Evolutionary conservation across 495 filamentous ascomycete species (phyloP).

Genomic region (Trichoderma orchidacearum): DNA sequence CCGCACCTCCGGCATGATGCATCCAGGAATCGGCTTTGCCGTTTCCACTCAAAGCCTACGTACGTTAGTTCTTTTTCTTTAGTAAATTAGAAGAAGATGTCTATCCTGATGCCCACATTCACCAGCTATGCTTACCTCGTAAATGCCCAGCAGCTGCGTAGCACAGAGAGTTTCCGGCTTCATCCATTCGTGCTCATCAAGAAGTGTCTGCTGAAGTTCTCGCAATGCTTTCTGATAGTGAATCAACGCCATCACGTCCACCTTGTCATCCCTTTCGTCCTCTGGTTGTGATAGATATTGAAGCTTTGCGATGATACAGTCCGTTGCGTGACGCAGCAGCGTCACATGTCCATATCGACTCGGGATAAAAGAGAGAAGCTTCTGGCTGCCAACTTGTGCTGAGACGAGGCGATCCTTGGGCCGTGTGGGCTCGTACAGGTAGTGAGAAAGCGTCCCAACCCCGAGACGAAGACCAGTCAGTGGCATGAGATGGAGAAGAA

Average conservation of each 20-base stretch:
- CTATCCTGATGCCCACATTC: too few species aligned
- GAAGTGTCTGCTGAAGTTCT: constrained; percentile 19
- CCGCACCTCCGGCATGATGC: constrained; percentile 16
- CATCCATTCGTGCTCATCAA: constrained; percentile 9
- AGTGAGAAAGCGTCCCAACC: background rate
- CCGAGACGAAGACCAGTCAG: background rate
- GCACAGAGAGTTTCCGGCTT: constrained; percentile 21
- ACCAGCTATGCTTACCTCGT: constrained; percentile 11
- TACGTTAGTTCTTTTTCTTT: background rate
- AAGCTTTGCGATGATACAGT: constrained; percentile 19
- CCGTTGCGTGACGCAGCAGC: constrained; percentile 17
- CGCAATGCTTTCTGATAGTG: constrained; percentile 19
- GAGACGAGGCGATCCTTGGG: background rate
- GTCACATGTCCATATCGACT: constrained; percentile 14
- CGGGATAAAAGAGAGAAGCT: constrained; percentile 19
- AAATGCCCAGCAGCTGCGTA: constrained; percentile 17
- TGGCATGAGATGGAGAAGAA: background rate
- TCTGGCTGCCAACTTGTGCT: constrained; percentile 11
- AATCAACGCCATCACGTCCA: constrained; percentile 8
- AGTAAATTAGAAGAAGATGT: background rate
- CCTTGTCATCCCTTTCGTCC: background rate
- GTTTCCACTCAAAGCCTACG: constrained; percentile 10
- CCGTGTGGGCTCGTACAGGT: background rate
- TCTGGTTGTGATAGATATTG: constrained; percentile 10
- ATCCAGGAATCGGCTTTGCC: constrained; percentile 13